Base-by-base conservation (phyloP, 371 early-diverging fungal species). In the Mucor saturninus region DNA sequence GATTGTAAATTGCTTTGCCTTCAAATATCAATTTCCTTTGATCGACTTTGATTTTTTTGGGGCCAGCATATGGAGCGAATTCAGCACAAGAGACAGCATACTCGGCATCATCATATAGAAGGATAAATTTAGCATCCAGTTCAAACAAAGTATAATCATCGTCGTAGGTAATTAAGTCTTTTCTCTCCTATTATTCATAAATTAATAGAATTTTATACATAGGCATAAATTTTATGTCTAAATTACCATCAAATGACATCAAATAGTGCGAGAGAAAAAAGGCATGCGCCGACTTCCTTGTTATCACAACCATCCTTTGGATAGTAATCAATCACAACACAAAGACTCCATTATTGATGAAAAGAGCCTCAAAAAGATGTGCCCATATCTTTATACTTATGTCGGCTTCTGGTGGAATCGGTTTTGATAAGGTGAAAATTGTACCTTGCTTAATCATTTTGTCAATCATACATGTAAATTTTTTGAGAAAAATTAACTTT, bases 71-170 rank as follows among this genome's bases (percentile, higher is more conserved):
- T n/a, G 54, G 48, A 26, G 61, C 61, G 7, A 54, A 61, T 7
- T 61, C 46, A 21, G 49, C 29, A 62, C 37, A 4, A 8, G 14
- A 62, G 1, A 62, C 32, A 49, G 62, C 56, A 31, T 55, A 62
- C 39, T 62, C 62, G 40, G 35, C 28, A 62, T 14, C 30, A 55
- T 62, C 50, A 9, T 50, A 62, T 5, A 62, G 42, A 3, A 56
- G 51, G 11, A 62, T 56, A n/a, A 61, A 49, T 39, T 61, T 61
- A 15, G 61, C 62, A 55, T 62, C 54, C 45, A 62, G 39, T 55
- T 62, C 55, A 55, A 62, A 62, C 2, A 62, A 55, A n/a, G 31
- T 39, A 5, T 40, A 5, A n/a, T 49, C 62, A 55, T 49, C 49
- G 14, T 49, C 26, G 40, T 35, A 39, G 15, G 55, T 55, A 55